A percentile compares a stretch with the other conserved stretches of the same genome.
These are phyloP conservation scores for Rhypophila decipiens DNA, from an alignment of 495 filamentous ascomycete species.

Conservation along the genomic window DNA sequence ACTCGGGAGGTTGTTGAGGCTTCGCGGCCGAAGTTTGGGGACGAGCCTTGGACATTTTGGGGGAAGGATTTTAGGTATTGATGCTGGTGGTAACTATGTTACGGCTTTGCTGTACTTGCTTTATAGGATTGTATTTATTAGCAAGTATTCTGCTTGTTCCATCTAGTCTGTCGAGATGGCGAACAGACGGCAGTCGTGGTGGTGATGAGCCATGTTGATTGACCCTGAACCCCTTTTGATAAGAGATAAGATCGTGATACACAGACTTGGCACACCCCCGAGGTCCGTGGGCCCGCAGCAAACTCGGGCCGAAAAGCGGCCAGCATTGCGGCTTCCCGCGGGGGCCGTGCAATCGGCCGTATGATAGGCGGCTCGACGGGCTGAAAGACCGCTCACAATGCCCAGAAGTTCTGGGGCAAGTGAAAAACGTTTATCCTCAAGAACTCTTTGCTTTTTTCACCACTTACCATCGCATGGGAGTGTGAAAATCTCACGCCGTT, in stretches of 20 bases:
- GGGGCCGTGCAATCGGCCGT: constrained; percentile 87
- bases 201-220: no score
- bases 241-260: background rate
- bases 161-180: no score
- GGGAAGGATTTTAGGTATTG: constrained; percentile 61
- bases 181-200: no score
- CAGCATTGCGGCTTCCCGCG: constrained; percentile 94
- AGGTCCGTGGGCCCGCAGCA: constrained; percentile 89
- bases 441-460: constrained; percentile 14
- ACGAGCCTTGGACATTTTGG: constrained; percentile 57
- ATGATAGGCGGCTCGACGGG: constrained; percentile 76
- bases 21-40: constrained; percentile 25
- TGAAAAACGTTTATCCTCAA: constrained; percentile 21
- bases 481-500: no score
- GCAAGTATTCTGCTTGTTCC: constrained; percentile 40
- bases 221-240: no score
- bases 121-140: constrained; percentile 88
- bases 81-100: constrained; percentile 93
- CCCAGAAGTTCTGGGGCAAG: constrained; percentile 49
- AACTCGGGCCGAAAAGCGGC: constrained; percentile 89
- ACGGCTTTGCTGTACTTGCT: constrained; percentile 82
- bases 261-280: background rate
- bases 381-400: constrained; percentile 56
- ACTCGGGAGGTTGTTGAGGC: constrained; percentile 41
- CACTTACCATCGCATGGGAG: constrained; percentile 9